Base-by-base conservation (phyloP, 305 asterid genomes). In the Solanum aculeatissimum region DNA sequence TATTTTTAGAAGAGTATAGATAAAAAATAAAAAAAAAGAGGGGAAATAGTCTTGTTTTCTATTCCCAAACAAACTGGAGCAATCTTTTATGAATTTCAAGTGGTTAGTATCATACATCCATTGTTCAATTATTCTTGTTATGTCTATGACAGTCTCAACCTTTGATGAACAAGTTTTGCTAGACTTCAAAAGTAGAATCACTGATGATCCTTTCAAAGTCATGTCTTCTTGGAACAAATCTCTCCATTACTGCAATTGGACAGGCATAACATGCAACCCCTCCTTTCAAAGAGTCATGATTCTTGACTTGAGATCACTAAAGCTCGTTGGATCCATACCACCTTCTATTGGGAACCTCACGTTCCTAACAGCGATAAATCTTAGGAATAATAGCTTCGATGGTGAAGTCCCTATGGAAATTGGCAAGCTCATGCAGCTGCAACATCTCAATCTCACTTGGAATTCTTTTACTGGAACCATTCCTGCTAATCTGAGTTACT, bases 321-420 rank as follows among this genome's bases (percentile, higher is more conserved):
- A 65, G 14, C 62, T 87, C 65, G 78, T 55, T 9, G 88, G 86
- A 38, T 69, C 88, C n/a, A 5, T 87, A 6, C 80, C 86, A 11
- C 80, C 86, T 25, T 82, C 78, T 42, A 80, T 87, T n/a, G 88
- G 83, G 12, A 87, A 87, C 70, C 86, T 87, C 23, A 83, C 88
- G 13, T 85, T n/a, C 23, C 65, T 87, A 15, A 85, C 65, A 3
- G 78, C 29, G 0, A 40, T 87, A 35, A 58, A 71, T 38, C 80
- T 85, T 9, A 63, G 78, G 55, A 85, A 83, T 80, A 87, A 87
- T 18, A 57, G 80, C 16, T 83, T 87, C 84, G n/a, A 54, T 23
- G 88, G 88, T 53, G 63, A 57, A 35, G 69, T 87, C 15, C 89
- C 88, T 13, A 82, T 38, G 23, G 85, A 87, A 70, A 69, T 87